These are phyloP conservation scores for Chaetomium sp. DNA, from an alignment of 2,329 filamentous ascomycete species.

Conservation along the genomic window DNA sequence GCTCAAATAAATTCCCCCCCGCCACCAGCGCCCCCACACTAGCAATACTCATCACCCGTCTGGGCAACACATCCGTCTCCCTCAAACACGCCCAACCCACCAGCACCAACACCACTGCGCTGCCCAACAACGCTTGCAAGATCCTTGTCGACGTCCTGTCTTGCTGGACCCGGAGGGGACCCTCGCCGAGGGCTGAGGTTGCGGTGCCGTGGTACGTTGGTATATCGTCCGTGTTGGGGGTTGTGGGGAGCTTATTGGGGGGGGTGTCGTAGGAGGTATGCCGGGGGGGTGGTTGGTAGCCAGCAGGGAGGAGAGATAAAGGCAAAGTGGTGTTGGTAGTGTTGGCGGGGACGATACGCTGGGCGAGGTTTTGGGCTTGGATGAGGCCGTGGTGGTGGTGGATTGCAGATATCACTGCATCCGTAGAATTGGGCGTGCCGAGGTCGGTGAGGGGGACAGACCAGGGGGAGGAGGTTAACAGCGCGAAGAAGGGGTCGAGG, in stretches of 20 bases:
- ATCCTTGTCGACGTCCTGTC: background rate
- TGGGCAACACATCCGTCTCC: background rate
- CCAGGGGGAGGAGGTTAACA: slow-evolving; percentile 1
- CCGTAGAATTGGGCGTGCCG: background rate
- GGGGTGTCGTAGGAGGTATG: background rate
- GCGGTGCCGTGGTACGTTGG: background rate
- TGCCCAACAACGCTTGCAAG: background rate
- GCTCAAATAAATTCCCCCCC: slow-evolving; percentile 1
- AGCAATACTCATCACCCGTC: background rate
- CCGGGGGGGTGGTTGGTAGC: background rate
- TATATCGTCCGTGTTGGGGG: background rate
- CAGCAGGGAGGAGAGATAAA: background rate
- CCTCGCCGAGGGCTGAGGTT: background rate
- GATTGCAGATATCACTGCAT: background rate
- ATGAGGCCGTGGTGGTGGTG: background rate
- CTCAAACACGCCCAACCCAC: background rate
- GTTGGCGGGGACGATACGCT: background rate
- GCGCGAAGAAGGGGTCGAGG: background rate
- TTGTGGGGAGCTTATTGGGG: background rate
- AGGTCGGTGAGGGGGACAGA: background rate
- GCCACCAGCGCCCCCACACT: slow-evolving; percentile 1
- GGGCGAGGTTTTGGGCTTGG: background rate
- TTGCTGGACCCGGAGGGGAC: background rate
- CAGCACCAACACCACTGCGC: background rate
- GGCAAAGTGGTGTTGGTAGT: background rate